These are phyloP conservation scores for Nothomitra cinnamomea DNA, from an alignment of 2,329 filamentous ascomycete species.

Conservation along the genomic window DNA sequence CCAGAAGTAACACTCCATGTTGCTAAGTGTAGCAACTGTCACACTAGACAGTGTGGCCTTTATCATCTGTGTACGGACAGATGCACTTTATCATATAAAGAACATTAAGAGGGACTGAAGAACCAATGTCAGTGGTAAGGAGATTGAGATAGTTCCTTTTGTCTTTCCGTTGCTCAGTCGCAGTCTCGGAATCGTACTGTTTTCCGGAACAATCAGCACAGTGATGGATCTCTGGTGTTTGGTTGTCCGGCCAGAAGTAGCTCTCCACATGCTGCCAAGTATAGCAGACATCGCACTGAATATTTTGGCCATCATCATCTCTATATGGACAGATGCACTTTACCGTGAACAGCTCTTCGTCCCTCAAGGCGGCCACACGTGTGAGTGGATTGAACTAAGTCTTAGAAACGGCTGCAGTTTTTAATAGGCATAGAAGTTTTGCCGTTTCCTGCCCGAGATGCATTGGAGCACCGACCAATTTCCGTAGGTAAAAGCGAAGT, in stretches of 20 bases:
- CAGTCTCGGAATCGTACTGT: slow-evolving; percentile 53
- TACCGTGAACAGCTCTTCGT: slow-evolving; percentile 81
- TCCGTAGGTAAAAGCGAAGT: too few species aligned
- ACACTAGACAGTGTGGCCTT: slow-evolving; percentile 94
- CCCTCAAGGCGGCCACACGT: slow-evolving; percentile 20
- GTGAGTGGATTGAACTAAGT: too few species aligned
- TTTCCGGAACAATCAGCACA: slow-evolving; percentile 81
- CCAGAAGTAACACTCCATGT: slow-evolving; percentile 93
- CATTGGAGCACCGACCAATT: too few species aligned
- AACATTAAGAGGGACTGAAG: too few species aligned
- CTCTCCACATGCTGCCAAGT: slow-evolving; percentile 98
- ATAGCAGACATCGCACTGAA: slow-evolving; percentile 89
- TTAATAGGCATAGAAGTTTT: too few species aligned
- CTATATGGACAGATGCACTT: slow-evolving; percentile 91
- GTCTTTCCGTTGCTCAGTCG: slow-evolving; percentile 63
- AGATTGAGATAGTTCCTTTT: too few species aligned
- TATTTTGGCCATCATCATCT: slow-evolving; percentile 94
- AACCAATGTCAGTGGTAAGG: too few species aligned
- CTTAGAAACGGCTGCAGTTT: too few species aligned
- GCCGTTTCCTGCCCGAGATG: too few species aligned
- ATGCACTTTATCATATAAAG: slow-evolving; percentile 99
- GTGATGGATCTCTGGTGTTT: slow-evolving; percentile 59
- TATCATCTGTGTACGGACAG: slow-evolving; percentile 82
- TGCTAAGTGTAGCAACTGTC: slow-evolving; percentile 96
- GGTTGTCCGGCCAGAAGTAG: slow-evolving; percentile 72